Evolutionary conservation across 441 rosid genomes (phyloP), one percentile per base, ranked within the genome.

Genomic region (California macrophylla): DNA sequence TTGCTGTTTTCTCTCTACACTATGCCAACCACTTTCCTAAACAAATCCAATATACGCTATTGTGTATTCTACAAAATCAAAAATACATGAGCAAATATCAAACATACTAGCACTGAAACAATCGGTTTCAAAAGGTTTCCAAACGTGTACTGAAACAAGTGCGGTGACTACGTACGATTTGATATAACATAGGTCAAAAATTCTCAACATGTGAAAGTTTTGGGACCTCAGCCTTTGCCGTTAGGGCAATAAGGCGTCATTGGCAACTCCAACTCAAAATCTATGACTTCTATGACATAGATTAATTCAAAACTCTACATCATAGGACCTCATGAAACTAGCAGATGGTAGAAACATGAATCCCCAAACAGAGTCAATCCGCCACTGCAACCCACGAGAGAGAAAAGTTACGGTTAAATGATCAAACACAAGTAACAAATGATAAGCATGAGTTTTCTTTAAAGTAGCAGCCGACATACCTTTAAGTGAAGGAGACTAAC

Each of bases 161-260:
- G 6, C 16, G 20, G 24, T 18, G 18, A 50, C 6, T 8, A 50
- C 16, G 64, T 60, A 58, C 64, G 25, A 60, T 60, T 60, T 12
- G 29, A 32, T 58, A 23, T 26, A 23, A 58, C 64, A 60, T 60
- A 3, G 32, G 64, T 32, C 30, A 58, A 60, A 58, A 60, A 60
- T 16, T 2, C 50, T 40, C n/a, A 40, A 10, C 50, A 60, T 24
- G n/a, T 60, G 24, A 52, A 52, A 18, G 30, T 60, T 8, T 60
- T 18, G 30, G 12, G 64, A 26, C 64, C 64, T 60, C 64, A 60
- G 64, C 64, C 64, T 60, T 60, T 12, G 64, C 16, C 30, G 30
- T 60, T 60, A 60, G 32, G 32, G 29, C 12, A 25, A 0, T 60
- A 60, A 28, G 64, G 64, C 64, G 12, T 60, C 64, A 60, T 60